A percentile compares a stretch with the other conserved stretches of the same genome.
Evolutionary conservation across 176 grass and related monocot species (phyloP).

Genomic region (Pontederia crassipes): DNA sequence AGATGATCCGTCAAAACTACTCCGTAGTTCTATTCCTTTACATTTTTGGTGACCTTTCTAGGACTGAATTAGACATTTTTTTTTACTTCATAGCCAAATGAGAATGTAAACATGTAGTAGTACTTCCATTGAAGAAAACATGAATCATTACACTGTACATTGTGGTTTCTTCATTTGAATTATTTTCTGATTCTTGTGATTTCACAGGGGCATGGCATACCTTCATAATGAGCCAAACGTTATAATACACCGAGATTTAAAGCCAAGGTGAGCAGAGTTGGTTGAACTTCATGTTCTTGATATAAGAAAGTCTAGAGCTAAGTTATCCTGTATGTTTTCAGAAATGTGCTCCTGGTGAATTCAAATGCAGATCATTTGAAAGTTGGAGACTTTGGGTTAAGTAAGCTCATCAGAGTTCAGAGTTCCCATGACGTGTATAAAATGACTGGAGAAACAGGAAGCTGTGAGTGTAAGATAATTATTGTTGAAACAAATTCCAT

Average conservation of each 20-base stretch:
- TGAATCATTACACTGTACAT: background rate
- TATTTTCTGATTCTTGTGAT: slow-evolving; percentile 12
- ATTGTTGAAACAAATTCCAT: slow-evolving; percentile 7
- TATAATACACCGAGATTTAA: slow-evolving; percentile 90
- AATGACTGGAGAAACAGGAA: slow-evolving; percentile 97
- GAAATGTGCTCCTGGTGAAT: slow-evolving; percentile 97
- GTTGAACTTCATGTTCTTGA: slow-evolving; percentile 9
- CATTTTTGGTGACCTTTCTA: too few relatives aligned
- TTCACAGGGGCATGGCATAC: slow-evolving; percentile 90
- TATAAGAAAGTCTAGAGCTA: slow-evolving; percentile 14
- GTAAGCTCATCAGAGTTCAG: slow-evolving; percentile 87
- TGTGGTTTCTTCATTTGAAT: background rate
- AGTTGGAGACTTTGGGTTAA: slow-evolving; percentile 97
- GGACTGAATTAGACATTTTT: too few relatives aligned
- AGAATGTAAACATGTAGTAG: too few relatives aligned
- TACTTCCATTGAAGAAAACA: too few relatives aligned
- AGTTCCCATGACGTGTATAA: slow-evolving; percentile 94
- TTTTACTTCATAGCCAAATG: too few relatives aligned
- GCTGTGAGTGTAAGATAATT: slow-evolving; percentile 53
- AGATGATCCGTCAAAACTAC: too few relatives aligned
- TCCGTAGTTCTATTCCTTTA: too few relatives aligned
- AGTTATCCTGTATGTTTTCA: slow-evolving; percentile 30
- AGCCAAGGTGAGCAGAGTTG: slow-evolving; percentile 61
- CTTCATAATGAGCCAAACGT: slow-evolving; percentile 99
- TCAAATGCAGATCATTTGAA: slow-evolving; percentile 89